Conservation (phyloP, 495 filamentous ascomycete species). For the Penicillium malachiteum region DNA sequence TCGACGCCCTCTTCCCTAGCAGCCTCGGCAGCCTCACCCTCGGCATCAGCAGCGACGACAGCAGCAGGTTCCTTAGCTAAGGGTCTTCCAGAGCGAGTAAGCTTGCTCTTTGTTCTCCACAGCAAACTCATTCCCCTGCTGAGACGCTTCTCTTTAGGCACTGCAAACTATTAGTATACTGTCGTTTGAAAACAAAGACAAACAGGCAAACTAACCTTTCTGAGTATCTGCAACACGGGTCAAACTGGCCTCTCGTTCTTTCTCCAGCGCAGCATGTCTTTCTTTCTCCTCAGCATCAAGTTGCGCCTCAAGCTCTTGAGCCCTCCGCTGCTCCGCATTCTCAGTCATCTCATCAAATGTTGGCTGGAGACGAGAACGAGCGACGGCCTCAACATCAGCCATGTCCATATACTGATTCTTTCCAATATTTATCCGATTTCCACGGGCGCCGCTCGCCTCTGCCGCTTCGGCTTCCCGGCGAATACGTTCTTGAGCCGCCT, state of each 20-base stretch:
- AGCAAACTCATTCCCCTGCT: conserved; percentile 26
- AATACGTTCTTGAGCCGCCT: conserved; percentile 65
- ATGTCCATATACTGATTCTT: conserved; percentile 76
- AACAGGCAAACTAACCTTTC: conserved; percentile 38
- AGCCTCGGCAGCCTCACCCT: not conserved
- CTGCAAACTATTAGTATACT: too few relatives aligned
- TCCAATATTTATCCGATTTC: conserved; percentile 75
- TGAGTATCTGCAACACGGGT: conserved; percentile 39
- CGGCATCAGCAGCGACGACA: not conserved
- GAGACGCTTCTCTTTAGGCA: conserved; percentile 26
- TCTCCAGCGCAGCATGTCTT: conserved; percentile 42
- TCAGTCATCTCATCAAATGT: conserved; percentile 87
- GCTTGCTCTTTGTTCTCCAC: conserved; percentile 33
- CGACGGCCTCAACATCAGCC: conserved; percentile 77
- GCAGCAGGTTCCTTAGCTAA: conserved; percentile 6
- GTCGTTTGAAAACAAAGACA: too few relatives aligned
- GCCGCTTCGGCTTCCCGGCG: conserved; percentile 61
- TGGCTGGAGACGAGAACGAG: conserved; percentile 77
- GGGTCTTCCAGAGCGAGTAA: not conserved
- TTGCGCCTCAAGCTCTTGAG: conserved; percentile 55
- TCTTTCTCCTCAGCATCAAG: conserved; percentile 54
- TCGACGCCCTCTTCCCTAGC: not conserved
- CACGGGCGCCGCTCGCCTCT: conserved; percentile 53
- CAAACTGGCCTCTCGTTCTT: conserved; percentile 56
- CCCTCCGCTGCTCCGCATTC: conserved; percentile 65